These are phyloP conservation scores for Mycena kentingensis DNA, from an alignment of 768 basidiomycete genomes.

Conservation along the genomic window DNA sequence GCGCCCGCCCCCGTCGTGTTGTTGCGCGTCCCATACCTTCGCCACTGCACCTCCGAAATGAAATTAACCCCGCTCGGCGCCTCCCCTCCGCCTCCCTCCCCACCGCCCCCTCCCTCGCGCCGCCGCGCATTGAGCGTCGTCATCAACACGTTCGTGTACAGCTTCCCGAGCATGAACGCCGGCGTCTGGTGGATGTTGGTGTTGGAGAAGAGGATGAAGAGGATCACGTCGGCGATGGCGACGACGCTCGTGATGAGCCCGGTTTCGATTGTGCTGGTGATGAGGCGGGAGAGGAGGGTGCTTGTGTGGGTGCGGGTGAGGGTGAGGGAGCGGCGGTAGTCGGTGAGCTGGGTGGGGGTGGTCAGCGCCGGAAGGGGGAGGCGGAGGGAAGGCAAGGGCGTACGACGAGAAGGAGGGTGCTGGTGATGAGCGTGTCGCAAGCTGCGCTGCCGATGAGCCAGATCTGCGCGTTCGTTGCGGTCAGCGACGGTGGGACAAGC, in stretches of 20 bases:
- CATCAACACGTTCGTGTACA: background rate
- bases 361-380: too few species aligned
- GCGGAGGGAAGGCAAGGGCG: background rate
- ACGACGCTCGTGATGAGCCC: constrained; percentile 1
- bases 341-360: too few species aligned
- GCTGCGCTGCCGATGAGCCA: constrained; percentile 19
- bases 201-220: background rate
- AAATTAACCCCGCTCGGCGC: too few species aligned
- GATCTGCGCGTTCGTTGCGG: background rate
- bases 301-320: background rate
- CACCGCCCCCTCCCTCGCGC: too few species aligned
- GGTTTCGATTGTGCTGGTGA: background rate
- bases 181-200: constrained; percentile 2
- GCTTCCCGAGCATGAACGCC: constrained; percentile 2
- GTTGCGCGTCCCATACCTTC: too few species aligned
- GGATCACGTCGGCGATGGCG: constrained; percentile 1
- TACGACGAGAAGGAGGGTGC: constrained; percentile 9
- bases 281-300: background rate
- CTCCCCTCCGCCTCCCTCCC: too few species aligned
- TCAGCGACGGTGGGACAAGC: too few species aligned
- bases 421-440: constrained; percentile 4
- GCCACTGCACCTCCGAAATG: too few species aligned
- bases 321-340: constrained; percentile 1
- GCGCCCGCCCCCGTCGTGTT: too few species aligned
- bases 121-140: constrained; percentile 1